Percentiles rank a stretch among this genome's conserved stretches.
Evolutionary conservation across 306 rosid species (phyloP).

Genomic region (Fragaria ananassa): DNA sequence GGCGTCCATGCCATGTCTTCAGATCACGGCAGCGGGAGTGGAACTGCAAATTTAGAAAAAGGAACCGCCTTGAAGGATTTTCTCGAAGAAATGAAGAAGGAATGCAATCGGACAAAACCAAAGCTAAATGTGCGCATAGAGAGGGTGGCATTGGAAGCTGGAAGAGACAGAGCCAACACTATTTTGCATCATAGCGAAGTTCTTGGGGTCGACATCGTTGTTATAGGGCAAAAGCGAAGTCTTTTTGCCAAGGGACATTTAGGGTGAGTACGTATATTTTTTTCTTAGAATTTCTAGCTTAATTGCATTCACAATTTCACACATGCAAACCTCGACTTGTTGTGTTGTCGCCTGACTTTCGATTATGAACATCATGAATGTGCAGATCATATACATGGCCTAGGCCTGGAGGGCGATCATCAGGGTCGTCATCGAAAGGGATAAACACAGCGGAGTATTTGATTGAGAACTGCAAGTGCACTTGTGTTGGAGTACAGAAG

Average conservation of each 20-base stretch:
- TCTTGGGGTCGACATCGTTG: conserved; percentile 44
- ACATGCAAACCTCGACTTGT: not conserved
- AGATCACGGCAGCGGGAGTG: not conserved
- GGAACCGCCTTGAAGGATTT: conserved; percentile 32
- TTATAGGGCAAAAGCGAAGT: conserved; percentile 64
- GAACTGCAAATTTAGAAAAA: conserved; percentile 4
- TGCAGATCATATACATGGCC: conserved; percentile 38
- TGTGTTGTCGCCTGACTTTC: not conserved
- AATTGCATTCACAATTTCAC: not conserved
- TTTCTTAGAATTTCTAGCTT: not conserved
- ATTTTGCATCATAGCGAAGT: conserved; percentile 41
- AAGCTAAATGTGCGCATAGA: conserved; percentile 27
- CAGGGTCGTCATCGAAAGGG: conserved; percentile 44
- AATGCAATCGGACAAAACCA: conserved; percentile 41
- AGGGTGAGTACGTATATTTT: conserved; percentile 41
- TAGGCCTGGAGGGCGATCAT: conserved; percentile 20
- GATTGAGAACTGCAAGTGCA: conserved; percentile 71
- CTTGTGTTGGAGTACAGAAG: conserved; percentile 72
- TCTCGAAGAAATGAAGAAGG: conserved; percentile 60
- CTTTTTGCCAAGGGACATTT: conserved; percentile 48
- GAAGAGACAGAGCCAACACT: conserved; percentile 47
- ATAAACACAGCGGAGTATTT: conserved; percentile 70
- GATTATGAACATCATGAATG: not conserved
- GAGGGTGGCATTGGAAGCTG: conserved; percentile 43
- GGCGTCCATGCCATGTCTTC: conserved; percentile 9